A percentile compares a stretch with the other conserved stretches of the same genome.
These are phyloP conservation scores for Nannizziopsis barbatae DNA, from an alignment of 2,329 filamentous ascomycete genomes.

Conservation along the genomic window DNA sequence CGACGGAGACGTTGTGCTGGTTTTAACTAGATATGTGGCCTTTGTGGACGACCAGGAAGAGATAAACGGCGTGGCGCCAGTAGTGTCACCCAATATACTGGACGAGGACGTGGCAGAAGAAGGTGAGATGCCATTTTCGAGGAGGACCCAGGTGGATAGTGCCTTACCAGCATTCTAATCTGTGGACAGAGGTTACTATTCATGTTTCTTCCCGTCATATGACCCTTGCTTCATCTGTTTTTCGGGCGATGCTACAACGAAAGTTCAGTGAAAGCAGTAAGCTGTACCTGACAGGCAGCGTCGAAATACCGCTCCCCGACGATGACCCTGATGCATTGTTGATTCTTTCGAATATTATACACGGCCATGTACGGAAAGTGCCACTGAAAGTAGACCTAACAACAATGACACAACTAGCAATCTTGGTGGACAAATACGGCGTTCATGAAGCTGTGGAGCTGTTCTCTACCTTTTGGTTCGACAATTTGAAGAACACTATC, in stretches of 20 bases:
- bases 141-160: neutral
- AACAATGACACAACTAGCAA: slow-evolving; percentile 14
- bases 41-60: slow-evolving; percentile 10
- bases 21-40: slow-evolving; percentile 13
- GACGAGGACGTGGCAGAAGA: slow-evolving; percentile 11
- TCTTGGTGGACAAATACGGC: slow-evolving; percentile 18
- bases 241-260: slow-evolving; percentile 17
- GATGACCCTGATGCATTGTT: slow-evolving; percentile 23
- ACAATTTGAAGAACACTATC: slow-evolving; percentile 13
- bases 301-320: slow-evolving; percentile 21
- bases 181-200: slow-evolving; percentile 13
- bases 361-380: slow-evolving; percentile 22
- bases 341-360: slow-evolving; percentile 25
- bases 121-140: slow-evolving; percentile 9
- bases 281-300: slow-evolving; percentile 11
- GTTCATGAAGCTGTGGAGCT: slow-evolving; percentile 15
- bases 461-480: slow-evolving; percentile 16
- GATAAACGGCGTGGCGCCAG: neutral
- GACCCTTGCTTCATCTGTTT: slow-evolving; percentile 16
- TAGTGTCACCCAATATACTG: neutral
- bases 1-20: slow-evolving; percentile 14
- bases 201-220: slow-evolving; percentile 16
- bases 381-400: slow-evolving; percentile 13
- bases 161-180: neutral
- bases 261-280: slow-evolving; percentile 15